These are phyloP conservation scores for Ochromonadaceae sp. DNA, from an alignment of 352 stramenopile genomes.

Conservation along the genomic window DNA sequence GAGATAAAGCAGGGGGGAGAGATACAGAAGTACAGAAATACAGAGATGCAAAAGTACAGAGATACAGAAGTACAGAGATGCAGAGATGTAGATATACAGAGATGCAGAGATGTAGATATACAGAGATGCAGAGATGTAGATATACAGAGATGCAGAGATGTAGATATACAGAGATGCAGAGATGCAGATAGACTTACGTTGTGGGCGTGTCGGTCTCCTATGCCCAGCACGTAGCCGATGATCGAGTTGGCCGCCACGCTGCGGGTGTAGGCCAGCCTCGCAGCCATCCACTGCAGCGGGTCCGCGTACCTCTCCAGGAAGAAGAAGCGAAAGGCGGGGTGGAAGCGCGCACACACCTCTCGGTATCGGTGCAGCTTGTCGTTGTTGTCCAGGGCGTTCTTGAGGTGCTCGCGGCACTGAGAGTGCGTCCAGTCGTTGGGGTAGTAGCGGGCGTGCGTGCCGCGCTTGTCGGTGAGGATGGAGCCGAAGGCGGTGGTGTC, in stretches of 20 bases:
- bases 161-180: too few relatives aligned
- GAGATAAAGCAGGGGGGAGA: background rate
- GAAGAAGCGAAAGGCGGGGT: slow-evolving; percentile 90
- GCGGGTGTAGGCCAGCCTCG: slow-evolving; percentile 79
- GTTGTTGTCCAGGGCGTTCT: slow-evolving; percentile 40
- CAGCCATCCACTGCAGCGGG: slow-evolving; percentile 69
- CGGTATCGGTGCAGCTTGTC: slow-evolving; percentile 58
- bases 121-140: too few relatives aligned
- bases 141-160: too few relatives aligned
- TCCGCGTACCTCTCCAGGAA: slow-evolving; percentile 93
- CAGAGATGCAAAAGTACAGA: too few relatives aligned
- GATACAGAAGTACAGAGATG: too few relatives aligned
- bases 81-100: too few relatives aligned
- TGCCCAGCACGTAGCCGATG: slow-evolving; percentile 75
- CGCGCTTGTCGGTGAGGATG: slow-evolving; percentile 57
- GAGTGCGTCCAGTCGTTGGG: slow-evolving; percentile 74
- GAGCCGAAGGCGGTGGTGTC: slow-evolving; percentile 82
- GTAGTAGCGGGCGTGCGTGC: slow-evolving; percentile 82
- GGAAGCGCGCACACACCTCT: slow-evolving; percentile 80
- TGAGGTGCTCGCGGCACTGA: slow-evolving; percentile 43
- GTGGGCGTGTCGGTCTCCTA: slow-evolving; percentile 76
- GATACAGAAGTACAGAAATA: background rate
- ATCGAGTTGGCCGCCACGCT: slow-evolving; percentile 92
- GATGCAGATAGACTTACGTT: too few relatives aligned
- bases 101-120: too few relatives aligned